Conservation (phyloP, 2,329 filamentous ascomycete genomes). For the Pseudogymnoascus sp. region DNA sequence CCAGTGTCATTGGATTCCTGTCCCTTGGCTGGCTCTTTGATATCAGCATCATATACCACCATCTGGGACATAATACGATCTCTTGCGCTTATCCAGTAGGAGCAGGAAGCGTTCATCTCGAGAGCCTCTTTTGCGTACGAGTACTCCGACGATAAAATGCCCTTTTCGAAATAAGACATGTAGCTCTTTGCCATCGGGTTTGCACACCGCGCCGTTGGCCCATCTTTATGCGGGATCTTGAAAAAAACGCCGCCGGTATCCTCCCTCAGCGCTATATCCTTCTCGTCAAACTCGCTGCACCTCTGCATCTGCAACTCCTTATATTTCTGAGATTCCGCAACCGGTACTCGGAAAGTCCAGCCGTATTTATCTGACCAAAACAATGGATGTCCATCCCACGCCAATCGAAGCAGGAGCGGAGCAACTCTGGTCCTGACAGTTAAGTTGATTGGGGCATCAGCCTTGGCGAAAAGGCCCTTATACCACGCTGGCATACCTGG, state of each 20-base stretch:
- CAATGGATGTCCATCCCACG: slow-evolving; percentile 84
- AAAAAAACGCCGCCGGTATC: slow-evolving; percentile 66
- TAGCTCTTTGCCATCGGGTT: slow-evolving; percentile 91
- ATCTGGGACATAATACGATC: slow-evolving; percentile 93
- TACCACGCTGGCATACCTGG: slow-evolving; percentile 96
- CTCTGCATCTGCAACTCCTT: slow-evolving; percentile 60
- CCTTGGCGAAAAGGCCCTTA: slow-evolving; percentile 74
- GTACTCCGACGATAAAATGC: slow-evolving; percentile 78
- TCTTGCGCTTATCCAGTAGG: slow-evolving; percentile 96
- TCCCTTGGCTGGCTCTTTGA: slow-evolving; percentile 22
- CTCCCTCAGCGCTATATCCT: slow-evolving; percentile 54
- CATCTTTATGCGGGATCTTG: slow-evolving; percentile 95
- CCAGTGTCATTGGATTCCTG: slow-evolving; percentile 39
- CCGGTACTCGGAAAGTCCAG: slow-evolving; percentile 79
- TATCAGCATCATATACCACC: slow-evolving; percentile 75
- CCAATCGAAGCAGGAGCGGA: slow-evolving; percentile 71
- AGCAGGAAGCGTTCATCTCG: slow-evolving; percentile 98
- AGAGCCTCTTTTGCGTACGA: slow-evolving; percentile 87
- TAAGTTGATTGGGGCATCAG: slow-evolving; percentile 60
- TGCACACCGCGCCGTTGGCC: slow-evolving; percentile 72
- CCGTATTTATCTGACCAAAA: slow-evolving; percentile 90
- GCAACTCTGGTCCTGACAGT: slow-evolving; percentile 83
- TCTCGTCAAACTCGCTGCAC: slow-evolving; percentile 71
- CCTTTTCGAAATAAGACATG: slow-evolving; percentile 82
- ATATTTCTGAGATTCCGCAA: slow-evolving; percentile 55